phyloP scores from a whole-genome alignment of 331 rosid species.

The Dryas integrifolia region DNA sequence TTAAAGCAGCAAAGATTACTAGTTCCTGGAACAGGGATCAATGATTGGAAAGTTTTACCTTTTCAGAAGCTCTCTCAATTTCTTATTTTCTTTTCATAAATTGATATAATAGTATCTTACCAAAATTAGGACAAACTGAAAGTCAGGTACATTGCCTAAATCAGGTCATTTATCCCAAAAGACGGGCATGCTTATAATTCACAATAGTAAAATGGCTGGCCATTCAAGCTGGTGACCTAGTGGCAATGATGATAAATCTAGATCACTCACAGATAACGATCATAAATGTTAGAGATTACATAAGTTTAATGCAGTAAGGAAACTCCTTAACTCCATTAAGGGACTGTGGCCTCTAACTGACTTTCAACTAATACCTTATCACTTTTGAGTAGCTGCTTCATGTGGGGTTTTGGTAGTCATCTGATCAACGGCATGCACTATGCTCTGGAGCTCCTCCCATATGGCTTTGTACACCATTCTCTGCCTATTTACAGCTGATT shows the following conservation, averaged over 20 bases:
- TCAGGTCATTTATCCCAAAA: no score
- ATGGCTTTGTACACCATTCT: constrained; percentile 95
- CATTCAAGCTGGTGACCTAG: neutral
- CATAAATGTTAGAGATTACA: neutral
- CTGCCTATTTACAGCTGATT: constrained; percentile 89
- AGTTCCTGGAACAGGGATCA: no score
- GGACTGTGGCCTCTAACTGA: neutral
- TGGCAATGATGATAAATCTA: neutral
- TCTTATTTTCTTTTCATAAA: no score
- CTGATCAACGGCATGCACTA: constrained; percentile 94
- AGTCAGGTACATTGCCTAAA: no score
- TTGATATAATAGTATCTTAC: no score
- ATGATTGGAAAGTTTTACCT: no score
- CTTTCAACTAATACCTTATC: constrained; percentile 1
- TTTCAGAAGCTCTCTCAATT: no score
- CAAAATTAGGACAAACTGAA: no score
- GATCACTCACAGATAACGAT: neutral
- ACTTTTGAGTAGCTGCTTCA: constrained; percentile 51
- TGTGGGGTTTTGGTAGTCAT: constrained; percentile 84
- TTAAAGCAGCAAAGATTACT: no score
- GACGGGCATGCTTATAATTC: no score
- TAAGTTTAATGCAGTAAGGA: neutral
- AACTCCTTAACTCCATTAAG: neutral
- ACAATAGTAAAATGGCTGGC: no score
- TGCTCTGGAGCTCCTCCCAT: constrained; percentile 95